Evolutionary conservation across 2,329 filamentous ascomycete genomes (phyloP), one percentile per base, ranked within the genome.

Genomic region (Sphaerulina musiva): DNA sequence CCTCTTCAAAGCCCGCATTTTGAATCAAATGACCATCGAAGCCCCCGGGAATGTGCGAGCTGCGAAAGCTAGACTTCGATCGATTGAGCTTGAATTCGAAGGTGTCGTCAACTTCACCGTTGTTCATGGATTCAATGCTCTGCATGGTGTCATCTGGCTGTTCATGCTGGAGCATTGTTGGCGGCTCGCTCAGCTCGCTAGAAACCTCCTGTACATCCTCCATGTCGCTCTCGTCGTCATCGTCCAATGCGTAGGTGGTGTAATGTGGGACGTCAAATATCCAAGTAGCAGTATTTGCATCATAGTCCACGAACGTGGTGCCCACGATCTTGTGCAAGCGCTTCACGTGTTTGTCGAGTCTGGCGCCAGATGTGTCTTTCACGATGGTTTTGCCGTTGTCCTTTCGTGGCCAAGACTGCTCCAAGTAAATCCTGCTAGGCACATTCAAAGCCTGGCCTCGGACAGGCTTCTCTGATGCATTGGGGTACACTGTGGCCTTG

Each of bases 221-320:
- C 29, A 88, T 85, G 43, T 64, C 62, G 6, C 54, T 59, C 31
- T 90, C 87, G 49, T 84, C 81, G 40, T 78, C 75, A 41, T 73
- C 89, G 59, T 92, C 86, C 51, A 97, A 78, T 40, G 87, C 91
- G 68, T 98, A 98, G 1, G 90, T 95, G 1, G 92, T 97, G 70
- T 95, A 98, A 71, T 98, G 93, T 66, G 92, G 84, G n/a, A 98
- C 93, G 8, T 78, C 83, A 74, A 98, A 98, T 11, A 82, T 81
- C 95, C 95, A 98, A 45, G 87, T 80, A 49, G 92, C 93, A 49
- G 84, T 90, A 1, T 88, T 78, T 54, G 78, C 76, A 59, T 95
- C 81, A 70, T 96, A 98, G 64, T 79, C 78, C 63, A 91, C 78
- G 64, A 95, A 97, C 3, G 83, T 82, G 0, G 93, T 97, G 68